Conservation (phyloP, 2,329 filamentous ascomycete genomes). For the Paraphaeosphaeria minitans region DNA sequence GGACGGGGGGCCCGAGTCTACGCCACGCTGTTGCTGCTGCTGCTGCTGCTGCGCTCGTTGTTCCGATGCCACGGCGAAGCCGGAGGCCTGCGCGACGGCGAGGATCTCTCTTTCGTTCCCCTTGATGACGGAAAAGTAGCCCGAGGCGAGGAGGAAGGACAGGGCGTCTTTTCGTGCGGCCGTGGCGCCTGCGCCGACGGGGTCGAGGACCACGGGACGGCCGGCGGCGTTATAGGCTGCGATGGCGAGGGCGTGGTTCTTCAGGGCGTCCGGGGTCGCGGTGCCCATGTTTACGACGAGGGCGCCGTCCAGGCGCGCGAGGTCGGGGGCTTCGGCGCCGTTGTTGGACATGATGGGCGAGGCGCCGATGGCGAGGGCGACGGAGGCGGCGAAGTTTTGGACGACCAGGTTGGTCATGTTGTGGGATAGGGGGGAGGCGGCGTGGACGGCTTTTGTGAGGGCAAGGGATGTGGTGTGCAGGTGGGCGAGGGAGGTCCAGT, state of each 20-base stretch:
- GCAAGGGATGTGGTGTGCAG: conserved; percentile 27
- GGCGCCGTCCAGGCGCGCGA: conserved; percentile 76
- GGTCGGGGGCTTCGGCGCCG: conserved; percentile 77
- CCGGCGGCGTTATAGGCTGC: conserved; percentile 79
- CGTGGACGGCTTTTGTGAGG: conserved; percentile 66
- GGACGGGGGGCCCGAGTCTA: conserved; percentile 72
- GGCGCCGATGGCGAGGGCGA: conserved; percentile 81
- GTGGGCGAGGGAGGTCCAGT: conserved; percentile 9
- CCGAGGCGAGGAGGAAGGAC: conserved; percentile 70
- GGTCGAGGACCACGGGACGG: conserved; percentile 82
- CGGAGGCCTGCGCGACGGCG: conserved; percentile 62
- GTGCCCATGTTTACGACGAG: conserved; percentile 97
- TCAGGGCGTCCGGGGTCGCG: conserved; percentile 73
- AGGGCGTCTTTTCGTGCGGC: conserved; percentile 72
- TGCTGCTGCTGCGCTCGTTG: conserved; percentile 62
- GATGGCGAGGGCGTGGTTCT: conserved; percentile 75
- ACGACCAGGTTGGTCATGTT: conserved; percentile 99
- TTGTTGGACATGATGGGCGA: conserved; percentile 95
- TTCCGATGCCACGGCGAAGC: conserved; percentile 52
- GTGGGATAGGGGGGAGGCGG: conserved; percentile 76
- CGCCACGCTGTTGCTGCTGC: conserved; percentile 76
- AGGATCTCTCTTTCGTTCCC: conserved; percentile 90
- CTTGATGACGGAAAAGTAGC: conserved; percentile 88
- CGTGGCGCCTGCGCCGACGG: conserved; percentile 88
- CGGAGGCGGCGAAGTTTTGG: conserved; percentile 92